Conservation (phyloP, 805 yeast genomes). For the Candida palmyrensis region DNA sequence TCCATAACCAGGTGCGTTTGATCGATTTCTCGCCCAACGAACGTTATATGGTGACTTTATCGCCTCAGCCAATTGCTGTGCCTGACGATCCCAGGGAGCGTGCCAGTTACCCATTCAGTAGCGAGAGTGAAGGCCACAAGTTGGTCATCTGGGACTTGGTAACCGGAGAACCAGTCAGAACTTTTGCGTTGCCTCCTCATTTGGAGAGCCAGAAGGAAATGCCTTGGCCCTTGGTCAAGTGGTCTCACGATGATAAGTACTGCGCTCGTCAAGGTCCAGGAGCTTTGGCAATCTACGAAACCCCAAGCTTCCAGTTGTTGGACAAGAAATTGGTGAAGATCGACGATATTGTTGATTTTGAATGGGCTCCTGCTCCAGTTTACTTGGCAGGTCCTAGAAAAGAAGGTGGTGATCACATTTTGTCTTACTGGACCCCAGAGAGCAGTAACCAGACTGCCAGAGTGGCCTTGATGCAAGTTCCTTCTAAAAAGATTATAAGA, state of each 20-base stretch:
- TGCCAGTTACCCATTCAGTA: conserved; percentile 73
- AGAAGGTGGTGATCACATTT: conserved; percentile 56
- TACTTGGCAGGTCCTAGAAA: conserved; percentile 51
- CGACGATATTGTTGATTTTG: conserved; percentile 84
- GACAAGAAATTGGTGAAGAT: conserved; percentile 83
- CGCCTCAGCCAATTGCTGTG: conserved; percentile 73
- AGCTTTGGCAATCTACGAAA: conserved; percentile 85
- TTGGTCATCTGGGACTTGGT: conserved; percentile 88
- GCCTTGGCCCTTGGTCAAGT: conserved; percentile 95
- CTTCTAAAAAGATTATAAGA: conserved; percentile 77
- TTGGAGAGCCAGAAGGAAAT: conserved; percentile 62
- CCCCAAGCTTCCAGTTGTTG: conserved; percentile 69
- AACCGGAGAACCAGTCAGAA: conserved; percentile 78
- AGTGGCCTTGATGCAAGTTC: conserved; percentile 84
- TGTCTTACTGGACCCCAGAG: conserved; percentile 98
- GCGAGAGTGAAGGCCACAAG: conserved; percentile 88
- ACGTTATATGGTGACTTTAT: conserved; percentile 82
- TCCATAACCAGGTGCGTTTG: conserved; percentile 85
- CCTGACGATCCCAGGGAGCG: conserved; percentile 61
- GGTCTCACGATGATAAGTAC: conserved; percentile 90
- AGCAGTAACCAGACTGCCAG: conserved; percentile 87
- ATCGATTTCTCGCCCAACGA: conserved; percentile 92
- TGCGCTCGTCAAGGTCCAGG: conserved; percentile 95
- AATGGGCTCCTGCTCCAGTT: conserved; percentile 90
- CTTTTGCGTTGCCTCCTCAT: conserved; percentile 84